Evolutionary conservation across 768 basidiomycete species (phyloP).

Genomic region (Collybia nuda): DNA sequence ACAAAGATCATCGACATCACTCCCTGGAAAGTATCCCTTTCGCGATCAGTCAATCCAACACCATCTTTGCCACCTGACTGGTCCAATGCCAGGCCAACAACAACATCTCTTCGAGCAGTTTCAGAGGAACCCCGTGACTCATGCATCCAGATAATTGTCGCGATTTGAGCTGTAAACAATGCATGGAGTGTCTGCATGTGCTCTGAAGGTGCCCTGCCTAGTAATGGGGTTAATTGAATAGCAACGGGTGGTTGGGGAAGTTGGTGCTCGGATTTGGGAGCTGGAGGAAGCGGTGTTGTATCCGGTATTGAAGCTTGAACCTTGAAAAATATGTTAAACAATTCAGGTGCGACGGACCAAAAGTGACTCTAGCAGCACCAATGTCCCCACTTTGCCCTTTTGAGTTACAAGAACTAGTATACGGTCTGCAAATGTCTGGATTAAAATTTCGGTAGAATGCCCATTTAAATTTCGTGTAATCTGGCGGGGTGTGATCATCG

Average conservation of each 20-base stretch:
- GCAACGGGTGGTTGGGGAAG: slow-evolving; percentile 69
- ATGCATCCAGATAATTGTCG: slow-evolving; percentile 76
- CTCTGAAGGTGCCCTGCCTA: slow-evolving; percentile 73
- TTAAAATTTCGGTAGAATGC: slow-evolving; percentile 65
- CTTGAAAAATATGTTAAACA: slow-evolving; percentile 33
- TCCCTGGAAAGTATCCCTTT: slow-evolving; percentile 44
- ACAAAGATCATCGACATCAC: slow-evolving; percentile 50
- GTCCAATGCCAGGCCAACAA: slow-evolving; percentile 74
- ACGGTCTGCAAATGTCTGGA: slow-evolving; percentile 81
- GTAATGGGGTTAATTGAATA: slow-evolving; percentile 72
- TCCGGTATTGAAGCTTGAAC: slow-evolving; percentile 79
- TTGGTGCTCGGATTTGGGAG: slow-evolving; percentile 31
- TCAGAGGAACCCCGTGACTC: slow-evolving; percentile 40
- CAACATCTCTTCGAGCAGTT: slow-evolving; percentile 52
- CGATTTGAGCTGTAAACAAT: slow-evolving; percentile 84
- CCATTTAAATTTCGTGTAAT: slow-evolving; percentile 53
- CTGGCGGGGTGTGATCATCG: slow-evolving; percentile 43
- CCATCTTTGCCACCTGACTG: slow-evolving; percentile 28
- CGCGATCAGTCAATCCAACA: slow-evolving; percentile 30
- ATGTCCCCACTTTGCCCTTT: slow-evolving; percentile 83
- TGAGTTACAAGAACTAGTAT: slow-evolving; percentile 88
- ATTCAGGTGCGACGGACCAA: not conserved
- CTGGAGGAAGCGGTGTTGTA: slow-evolving; percentile 50
- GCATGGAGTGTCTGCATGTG: slow-evolving; percentile 72
- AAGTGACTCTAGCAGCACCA: slow-evolving; percentile 48